A percentile compares a stretch with the other conserved stretches of the same genome.
These are phyloP conservation scores for Pholiota microspora DNA, from an alignment of 768 basidiomycete genomes.

Conservation along the genomic window DNA sequence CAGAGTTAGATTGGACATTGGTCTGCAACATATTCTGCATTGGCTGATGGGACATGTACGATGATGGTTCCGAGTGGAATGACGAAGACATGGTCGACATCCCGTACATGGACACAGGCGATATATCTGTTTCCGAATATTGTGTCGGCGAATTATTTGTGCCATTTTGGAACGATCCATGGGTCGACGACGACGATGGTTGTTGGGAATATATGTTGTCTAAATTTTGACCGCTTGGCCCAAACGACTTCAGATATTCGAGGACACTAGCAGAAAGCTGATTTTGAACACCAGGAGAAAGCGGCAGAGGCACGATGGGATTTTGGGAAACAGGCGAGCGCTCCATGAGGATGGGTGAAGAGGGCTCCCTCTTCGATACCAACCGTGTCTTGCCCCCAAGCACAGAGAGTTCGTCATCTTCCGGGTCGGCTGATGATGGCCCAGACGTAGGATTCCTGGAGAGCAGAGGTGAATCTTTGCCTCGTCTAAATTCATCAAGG, in stretches of 20 bases:
- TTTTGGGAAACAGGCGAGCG: conserved; percentile 71
- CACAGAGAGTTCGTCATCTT: conserved; percentile 61
- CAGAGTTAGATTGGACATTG: conserved; percentile 11
- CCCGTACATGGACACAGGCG: conserved; percentile 46
- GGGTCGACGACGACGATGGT: conserved; percentile 5
- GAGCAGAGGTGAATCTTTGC: conserved; percentile 44
- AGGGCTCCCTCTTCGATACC: conserved; percentile 58
- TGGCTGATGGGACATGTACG: conserved; percentile 32
- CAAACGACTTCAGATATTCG: conserved; percentile 68
- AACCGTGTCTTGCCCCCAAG: conserved; percentile 67
- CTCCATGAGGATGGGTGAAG: conserved; percentile 53
- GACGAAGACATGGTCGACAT: conserved; percentile 37
- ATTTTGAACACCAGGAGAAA: conserved; percentile 48
- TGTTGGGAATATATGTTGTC: conserved; percentile 17
- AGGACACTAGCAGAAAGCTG: conserved; percentile 61
- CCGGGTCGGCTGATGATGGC: conserved; percentile 39
- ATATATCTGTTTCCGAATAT: conserved; percentile 32
- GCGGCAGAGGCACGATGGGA: conserved; percentile 69
- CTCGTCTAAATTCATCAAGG: conserved; percentile 61
- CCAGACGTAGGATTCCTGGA: conserved; percentile 35
- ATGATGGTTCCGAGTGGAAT: conserved; percentile 32
- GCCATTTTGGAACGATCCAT: conserved; percentile 11
- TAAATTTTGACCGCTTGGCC: conserved; percentile 17
- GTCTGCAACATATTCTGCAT: conserved; percentile 23
- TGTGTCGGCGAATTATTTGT: conserved; percentile 12